Conservation (phyloP, 1,284 basidiomycete genomes). For the Cronartium quercuum region DNA sequence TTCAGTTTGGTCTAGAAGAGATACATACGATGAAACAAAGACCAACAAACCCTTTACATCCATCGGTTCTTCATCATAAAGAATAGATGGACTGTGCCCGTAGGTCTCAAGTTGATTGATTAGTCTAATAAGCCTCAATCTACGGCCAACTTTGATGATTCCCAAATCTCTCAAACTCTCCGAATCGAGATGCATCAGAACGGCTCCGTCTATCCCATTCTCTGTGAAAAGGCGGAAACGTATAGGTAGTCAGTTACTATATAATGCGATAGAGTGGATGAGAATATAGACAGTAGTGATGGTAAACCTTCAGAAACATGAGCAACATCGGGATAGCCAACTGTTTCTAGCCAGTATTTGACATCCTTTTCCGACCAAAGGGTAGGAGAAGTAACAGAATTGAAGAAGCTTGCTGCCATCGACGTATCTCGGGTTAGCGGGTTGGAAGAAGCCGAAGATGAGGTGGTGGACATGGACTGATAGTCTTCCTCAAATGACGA, state of each 20-base stretch:
- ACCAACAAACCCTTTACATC: background rate
- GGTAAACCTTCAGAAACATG: slow-evolving; percentile 12
- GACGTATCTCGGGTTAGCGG: background rate
- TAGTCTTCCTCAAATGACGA: background rate
- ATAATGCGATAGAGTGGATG: background rate
- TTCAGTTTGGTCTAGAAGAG: too few species aligned
- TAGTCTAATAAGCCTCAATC: slow-evolving; percentile 25
- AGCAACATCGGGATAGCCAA: slow-evolving; percentile 23
- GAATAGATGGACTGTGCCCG: background rate
- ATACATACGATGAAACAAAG: background rate
- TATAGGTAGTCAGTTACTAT: background rate
- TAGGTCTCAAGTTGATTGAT: slow-evolving; percentile 20
- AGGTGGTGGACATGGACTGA: slow-evolving; percentile 21
- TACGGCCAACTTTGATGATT: slow-evolving; percentile 27
- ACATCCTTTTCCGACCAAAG: slow-evolving; percentile 33
- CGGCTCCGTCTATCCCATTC: slow-evolving; percentile 33
- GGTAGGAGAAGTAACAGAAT: background rate
- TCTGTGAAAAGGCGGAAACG: background rate
- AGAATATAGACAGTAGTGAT: background rate
- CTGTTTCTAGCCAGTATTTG: slow-evolving; percentile 15
- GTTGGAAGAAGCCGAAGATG: slow-evolving; percentile 14
- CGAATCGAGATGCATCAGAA: slow-evolving; percentile 25
- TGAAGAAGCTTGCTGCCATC: slow-evolving; percentile 8
- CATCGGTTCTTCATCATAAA: background rate
- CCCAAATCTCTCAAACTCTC: slow-evolving; percentile 30